These are phyloP conservation scores for Stylosanthes scabra DNA, from an alignment of 331 rosid genomes.

Conservation along the genomic window DNA sequence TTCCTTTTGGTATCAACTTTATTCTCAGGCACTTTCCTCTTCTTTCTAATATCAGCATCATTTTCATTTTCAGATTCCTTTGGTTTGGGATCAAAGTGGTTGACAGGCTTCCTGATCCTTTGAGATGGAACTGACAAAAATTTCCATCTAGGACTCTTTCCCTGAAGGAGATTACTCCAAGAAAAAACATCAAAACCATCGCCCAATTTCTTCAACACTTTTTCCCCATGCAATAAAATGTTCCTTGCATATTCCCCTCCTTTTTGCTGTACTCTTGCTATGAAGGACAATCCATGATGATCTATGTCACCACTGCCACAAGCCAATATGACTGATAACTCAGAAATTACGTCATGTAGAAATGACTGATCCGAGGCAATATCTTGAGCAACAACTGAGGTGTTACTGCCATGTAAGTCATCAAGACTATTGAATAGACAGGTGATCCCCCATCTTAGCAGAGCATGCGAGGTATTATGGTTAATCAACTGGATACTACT, in stretches of 20 bases:
- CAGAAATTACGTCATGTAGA: constrained; percentile 53
- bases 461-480: constrained; percentile 49
- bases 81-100: constrained; percentile 31
- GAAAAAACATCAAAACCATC: constrained; percentile 46
- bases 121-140: constrained; percentile 56
- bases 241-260: constrained; percentile 56
- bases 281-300: constrained; percentile 41
- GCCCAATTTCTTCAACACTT: constrained; percentile 40
- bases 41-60: constrained; percentile 48
- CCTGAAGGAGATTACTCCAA: constrained; percentile 67
- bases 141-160: constrained; percentile 66
- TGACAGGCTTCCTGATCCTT: constrained; percentile 67
- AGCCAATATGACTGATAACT: constrained; percentile 54
- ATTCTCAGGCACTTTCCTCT: constrained; percentile 45
- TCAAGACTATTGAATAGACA: constrained; percentile 63
- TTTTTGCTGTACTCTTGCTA: constrained; percentile 56
- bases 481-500: constrained; percentile 42
- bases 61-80: constrained; percentile 45
- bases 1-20: constrained; percentile 29
- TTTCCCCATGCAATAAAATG: constrained; percentile 55
- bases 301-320: constrained; percentile 36
- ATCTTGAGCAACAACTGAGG: constrained; percentile 31
- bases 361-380: constrained; percentile 45
- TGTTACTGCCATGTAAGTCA: constrained; percentile 49
- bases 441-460: constrained; percentile 73